Base-by-base conservation (phyloP, 2,329 filamentous ascomycete species). In the Pseudogymnoascus sp. region DNA sequence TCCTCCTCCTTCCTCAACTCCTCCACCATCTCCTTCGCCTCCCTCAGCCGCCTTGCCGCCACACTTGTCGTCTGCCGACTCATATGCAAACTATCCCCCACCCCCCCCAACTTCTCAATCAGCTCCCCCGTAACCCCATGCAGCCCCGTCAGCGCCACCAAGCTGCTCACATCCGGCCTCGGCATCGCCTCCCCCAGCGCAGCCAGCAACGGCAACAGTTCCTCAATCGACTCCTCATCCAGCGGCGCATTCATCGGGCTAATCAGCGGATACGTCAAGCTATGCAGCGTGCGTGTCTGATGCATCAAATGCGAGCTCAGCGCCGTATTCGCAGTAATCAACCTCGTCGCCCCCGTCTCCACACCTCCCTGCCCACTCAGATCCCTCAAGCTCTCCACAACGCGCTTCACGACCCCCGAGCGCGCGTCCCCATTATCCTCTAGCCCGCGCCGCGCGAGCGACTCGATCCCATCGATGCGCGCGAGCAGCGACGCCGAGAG, bases 81-180 rank as follows among this genome's bases (percentile, higher is more conserved):
- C 88, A 97, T 96, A 75, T 97, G 93, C 35, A 99, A 80, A 3
- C 91, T 92, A 73, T 99, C 94, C 5, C 90, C 91, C 4, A 99
- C 80, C 68, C 91, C 89, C 69, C 91, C 91, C 56, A 99, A 83
- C 5, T 91, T 90, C 70, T 91, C 84, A 7, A 93, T 84, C 28
- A 93, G 78, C 66, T 92, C 89, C 25, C 84, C 79, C 0, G 89
- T 92, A 66, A 90, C 80, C 5, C 83, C 80, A 72, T 91, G 87
- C 61, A 93, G 80, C 21, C 84, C 82, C 64, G 85, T 81, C 53
- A 92, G 77, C 8, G 89, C 90, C 68, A 82, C 80, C 68, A 89
- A 82, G 0, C 85, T 84, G 12, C 82, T 71, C 66, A 88, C 82
- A 42, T 82, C 81, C 3, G 84, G 83, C 12, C 82, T 81, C 3